These are phyloP conservation scores for Populus pruinosa DNA, from an alignment of 345 rosid genomes.

Conservation along the genomic window DNA sequence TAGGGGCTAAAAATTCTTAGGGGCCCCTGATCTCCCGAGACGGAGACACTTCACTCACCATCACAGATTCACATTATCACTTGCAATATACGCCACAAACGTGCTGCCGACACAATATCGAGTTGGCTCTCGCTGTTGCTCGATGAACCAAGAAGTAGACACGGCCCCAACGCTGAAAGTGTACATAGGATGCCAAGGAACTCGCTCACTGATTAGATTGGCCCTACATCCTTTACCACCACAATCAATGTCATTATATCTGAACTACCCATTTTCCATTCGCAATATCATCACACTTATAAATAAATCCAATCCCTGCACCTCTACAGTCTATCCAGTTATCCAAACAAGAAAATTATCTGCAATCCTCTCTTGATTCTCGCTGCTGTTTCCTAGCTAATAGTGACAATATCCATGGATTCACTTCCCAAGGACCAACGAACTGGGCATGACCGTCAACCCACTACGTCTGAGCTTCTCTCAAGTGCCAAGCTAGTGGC, in stretches of 20 bases:
- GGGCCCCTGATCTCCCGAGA: neutral
- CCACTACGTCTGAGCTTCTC: slow-evolving; percentile 52
- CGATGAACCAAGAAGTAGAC: neutral
- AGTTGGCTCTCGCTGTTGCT: neutral
- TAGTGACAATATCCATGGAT: slow-evolving; percentile 17
- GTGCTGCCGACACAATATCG: neutral
- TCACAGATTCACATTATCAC: neutral
- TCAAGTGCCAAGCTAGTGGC: slow-evolving; percentile 67
- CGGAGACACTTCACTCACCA: neutral
- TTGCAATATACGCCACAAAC: neutral
- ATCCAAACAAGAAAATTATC: neutral
- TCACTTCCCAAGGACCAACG: slow-evolving; percentile 4
- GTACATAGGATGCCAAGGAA: neutral
- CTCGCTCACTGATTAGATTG: neutral
- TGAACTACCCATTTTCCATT: neutral
- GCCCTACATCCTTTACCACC: neutral
- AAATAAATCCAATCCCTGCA: neutral
- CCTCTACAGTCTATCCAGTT: neutral
- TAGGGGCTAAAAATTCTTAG: neutral
- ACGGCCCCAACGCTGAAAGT: neutral
- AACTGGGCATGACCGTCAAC: slow-evolving; percentile 24
- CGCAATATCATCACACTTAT: neutral
- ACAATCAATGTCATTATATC: too few relatives aligned
- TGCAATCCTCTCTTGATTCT: neutral
- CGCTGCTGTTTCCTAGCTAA: neutral